Evolutionary conservation across 805 yeast genomes (phyloP).

Genomic region (Sugiyamaella floridensis): DNA sequence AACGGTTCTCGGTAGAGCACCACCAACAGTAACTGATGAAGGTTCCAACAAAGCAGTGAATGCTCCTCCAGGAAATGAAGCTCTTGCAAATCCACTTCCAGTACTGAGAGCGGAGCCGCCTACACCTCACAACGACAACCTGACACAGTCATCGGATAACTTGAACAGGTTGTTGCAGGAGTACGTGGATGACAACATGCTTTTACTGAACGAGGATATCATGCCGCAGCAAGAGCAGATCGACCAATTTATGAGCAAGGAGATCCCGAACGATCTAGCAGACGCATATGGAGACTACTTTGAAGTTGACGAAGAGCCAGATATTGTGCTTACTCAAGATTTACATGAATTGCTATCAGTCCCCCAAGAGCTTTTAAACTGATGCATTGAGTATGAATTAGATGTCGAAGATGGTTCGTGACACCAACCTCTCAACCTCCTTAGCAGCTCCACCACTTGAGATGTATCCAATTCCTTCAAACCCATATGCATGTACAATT

Average conservation of each 20-base stretch:
- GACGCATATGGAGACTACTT: conserved; percentile 16
- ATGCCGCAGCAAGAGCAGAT: conserved; percentile 21
- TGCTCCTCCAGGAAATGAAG: neutral
- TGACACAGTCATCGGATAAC: neutral
- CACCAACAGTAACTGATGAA: neutral
- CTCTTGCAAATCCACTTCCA: neutral
- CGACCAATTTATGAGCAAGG: conserved; percentile 10
- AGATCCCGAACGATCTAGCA: conserved; percentile 10
- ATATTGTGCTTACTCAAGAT: conserved; percentile 3
- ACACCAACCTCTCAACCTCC: conserved; percentile 28
- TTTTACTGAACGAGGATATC: conserved; percentile 19
- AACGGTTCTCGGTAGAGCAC: neutral
- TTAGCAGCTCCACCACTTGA: conserved; percentile 48
- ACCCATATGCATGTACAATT: conserved; percentile 59
- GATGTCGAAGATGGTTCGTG: neutral
- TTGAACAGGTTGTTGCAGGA: neutral
- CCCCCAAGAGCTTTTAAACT: neutral
- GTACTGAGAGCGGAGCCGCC: neutral
- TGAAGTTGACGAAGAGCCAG: conserved; percentile 5
- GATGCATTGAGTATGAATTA: neutral
- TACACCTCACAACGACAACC: neutral
- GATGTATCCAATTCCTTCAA: conserved; percentile 60
- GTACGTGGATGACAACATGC: conserved; percentile 12
- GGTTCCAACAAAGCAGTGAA: neutral
- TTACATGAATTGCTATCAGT: conserved; percentile 6